Conservation (phyloP, 495 filamentous ascomycete genomes). For the Barbatosphaeria neglecta region DNA sequence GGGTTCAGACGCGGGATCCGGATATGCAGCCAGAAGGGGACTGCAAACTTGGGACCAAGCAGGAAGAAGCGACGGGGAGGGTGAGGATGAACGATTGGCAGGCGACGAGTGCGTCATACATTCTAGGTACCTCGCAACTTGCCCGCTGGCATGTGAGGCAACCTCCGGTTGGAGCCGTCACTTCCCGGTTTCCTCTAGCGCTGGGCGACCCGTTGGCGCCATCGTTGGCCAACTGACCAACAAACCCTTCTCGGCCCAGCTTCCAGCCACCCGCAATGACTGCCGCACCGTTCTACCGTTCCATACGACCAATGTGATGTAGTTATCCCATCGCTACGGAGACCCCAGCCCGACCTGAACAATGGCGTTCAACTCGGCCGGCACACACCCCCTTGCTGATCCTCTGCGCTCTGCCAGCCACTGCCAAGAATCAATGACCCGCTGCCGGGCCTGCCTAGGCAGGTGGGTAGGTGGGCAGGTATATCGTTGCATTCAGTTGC, state of each 20-base stretch:
- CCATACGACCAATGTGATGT: no score
- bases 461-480: no score
- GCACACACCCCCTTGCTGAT: no score
- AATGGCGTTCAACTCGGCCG: no score
- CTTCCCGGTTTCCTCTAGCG: not conserved
- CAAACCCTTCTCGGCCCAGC: no score
- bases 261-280: no score
- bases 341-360: no score
- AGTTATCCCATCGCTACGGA: no score
- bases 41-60: not conserved
- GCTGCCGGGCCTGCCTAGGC: no score
- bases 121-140: not conserved
- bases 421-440: no score
- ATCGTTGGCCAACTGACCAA: not conserved
- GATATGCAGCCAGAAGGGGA: not conserved
- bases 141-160: not conserved
- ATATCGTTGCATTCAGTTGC: no score
- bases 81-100: not conserved
- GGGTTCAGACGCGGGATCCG: not conserved
- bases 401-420: not conserved
- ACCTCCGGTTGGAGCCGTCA: not conserved
- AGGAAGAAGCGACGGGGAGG: not conserved
- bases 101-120: slow-evolving; percentile 6
- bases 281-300: no score
- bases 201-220: not conserved